Evolutionary conservation across 164 flowering plant genomes (phyloP).

Genomic region (Nymphaea colorata): DNA sequence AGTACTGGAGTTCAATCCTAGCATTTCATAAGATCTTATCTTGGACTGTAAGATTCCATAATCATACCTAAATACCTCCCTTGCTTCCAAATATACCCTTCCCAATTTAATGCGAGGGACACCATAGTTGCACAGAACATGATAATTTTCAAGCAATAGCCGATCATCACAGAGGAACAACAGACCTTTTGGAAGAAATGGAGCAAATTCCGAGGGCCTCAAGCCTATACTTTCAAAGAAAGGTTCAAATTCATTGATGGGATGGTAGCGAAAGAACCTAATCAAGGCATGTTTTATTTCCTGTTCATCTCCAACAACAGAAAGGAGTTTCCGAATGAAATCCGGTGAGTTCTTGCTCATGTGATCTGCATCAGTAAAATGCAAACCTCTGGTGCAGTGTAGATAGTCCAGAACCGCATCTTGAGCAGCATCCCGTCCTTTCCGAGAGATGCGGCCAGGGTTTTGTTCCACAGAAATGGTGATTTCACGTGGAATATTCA

Average conservation of each 20-base stretch:
- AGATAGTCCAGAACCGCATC: constrained; percentile 59
- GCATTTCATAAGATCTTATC: constrained; percentile 12
- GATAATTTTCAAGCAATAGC: constrained; percentile 44
- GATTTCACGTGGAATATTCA: not conserved
- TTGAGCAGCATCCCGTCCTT: constrained; percentile 23
- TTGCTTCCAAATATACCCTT: constrained; percentile 43
- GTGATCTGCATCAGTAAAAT: constrained; percentile 54
- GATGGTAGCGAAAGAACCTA: constrained; percentile 55
- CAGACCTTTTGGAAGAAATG: constrained; percentile 39
- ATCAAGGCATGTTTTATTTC: constrained; percentile 26
- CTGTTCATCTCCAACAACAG: constrained; percentile 16
- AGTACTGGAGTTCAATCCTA: constrained; percentile 26
- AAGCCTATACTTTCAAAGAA: constrained; percentile 83
- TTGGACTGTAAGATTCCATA: constrained; percentile 29
- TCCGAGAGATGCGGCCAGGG: not conserved
- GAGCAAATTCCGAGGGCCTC: constrained; percentile 26
- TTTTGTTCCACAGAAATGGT: not conserved
- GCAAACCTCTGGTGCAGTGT: constrained; percentile 46
- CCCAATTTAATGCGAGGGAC: constrained; percentile 47
- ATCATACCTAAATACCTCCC: constrained; percentile 37
- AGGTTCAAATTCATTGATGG: constrained; percentile 80
- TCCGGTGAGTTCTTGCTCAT: constrained; percentile 58
- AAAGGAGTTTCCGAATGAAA: constrained; percentile 34
- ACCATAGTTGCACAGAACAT: constrained; percentile 52
- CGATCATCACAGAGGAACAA: constrained; percentile 53